Conservation (phyloP, 352 stramenopile genomes). For the Aphanomyces astaci region DNA sequence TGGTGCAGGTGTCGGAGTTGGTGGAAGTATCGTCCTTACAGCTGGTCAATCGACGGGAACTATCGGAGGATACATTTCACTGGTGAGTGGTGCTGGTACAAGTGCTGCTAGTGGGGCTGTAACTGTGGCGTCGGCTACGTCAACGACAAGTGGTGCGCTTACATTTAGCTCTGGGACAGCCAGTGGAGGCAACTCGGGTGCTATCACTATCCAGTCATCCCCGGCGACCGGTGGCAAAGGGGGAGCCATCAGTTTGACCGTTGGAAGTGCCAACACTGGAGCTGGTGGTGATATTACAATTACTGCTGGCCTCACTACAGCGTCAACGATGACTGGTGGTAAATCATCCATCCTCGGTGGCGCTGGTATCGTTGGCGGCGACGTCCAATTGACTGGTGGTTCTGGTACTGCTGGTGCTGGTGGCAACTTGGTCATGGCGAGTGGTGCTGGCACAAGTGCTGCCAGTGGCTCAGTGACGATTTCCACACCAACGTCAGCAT, state of each 20-base stretch:
- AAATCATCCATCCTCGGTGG: conserved; percentile 24
- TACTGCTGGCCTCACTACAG: conserved; percentile 33
- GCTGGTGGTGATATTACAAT: conserved; percentile 34
- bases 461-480: conserved; percentile 28
- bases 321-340: conserved; percentile 24
- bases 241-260: conserved; percentile 14
- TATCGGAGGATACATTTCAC: conserved; percentile 31
- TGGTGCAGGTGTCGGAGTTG: conserved; percentile 30
- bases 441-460: conserved; percentile 29
- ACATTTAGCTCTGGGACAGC: conserved; percentile 20
- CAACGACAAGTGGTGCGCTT: conserved; percentile 12
- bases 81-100: conserved; percentile 34
- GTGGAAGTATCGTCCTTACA: conserved; percentile 26
- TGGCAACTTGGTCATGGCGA: conserved; percentile 37
- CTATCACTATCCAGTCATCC: conserved; percentile 20
- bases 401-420: conserved; percentile 32
- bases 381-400: conserved; percentile 30
- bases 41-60: conserved; percentile 20
- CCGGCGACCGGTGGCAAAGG: conserved; percentile 20
- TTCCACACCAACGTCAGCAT: conserved; percentile 23
- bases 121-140: conserved; percentile 29
- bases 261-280: conserved; percentile 22
- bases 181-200: background rate
- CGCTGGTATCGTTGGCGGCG: conserved; percentile 29
- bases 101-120: conserved; percentile 30